Conservation (phyloP, 345 rosid genomes). For the Euphorbia tirucalli region DNA sequence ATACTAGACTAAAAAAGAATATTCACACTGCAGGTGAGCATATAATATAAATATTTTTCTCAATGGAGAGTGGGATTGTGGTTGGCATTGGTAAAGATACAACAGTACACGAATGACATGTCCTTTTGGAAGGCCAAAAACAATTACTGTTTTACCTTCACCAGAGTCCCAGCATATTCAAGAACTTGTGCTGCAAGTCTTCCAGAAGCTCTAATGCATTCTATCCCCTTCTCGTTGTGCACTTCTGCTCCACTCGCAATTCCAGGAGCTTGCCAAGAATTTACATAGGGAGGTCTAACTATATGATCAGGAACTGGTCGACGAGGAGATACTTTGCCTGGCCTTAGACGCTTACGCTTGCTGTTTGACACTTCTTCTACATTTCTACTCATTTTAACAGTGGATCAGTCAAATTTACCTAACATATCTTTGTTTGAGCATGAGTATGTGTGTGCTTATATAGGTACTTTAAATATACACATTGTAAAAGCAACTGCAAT, state of each 20-base stretch:
- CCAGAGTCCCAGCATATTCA: constrained; percentile 71
- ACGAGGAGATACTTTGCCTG: constrained; percentile 69
- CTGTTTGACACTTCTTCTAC: constrained; percentile 43
- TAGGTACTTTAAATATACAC: neutral
- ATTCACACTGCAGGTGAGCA: neutral
- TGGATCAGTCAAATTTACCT: constrained; percentile 8
- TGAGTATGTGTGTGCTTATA: neutral
- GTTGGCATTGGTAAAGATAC: neutral
- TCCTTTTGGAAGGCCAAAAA: neutral
- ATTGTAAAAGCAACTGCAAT: neutral
- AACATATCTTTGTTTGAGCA: neutral
- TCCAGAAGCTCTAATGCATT: constrained; percentile 86
- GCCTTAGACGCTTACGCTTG: constrained; percentile 53
- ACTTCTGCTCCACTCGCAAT: constrained; percentile 71
- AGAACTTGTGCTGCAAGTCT: constrained; percentile 88
- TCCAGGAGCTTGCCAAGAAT: constrained; percentile 50
- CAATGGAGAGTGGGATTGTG: neutral
- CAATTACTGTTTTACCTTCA: constrained; percentile 50
- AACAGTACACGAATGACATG: too few relatives aligned
- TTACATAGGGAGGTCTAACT: constrained; percentile 64
- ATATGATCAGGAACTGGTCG: constrained; percentile 76
- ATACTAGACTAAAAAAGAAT: neutral
- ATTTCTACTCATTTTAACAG: constrained; percentile 40
- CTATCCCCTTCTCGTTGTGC: constrained; percentile 72
- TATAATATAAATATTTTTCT: neutral